These are phyloP conservation scores for Penicillium ucsense DNA, from an alignment of 495 filamentous ascomycete genomes.

Conservation along the genomic window DNA sequence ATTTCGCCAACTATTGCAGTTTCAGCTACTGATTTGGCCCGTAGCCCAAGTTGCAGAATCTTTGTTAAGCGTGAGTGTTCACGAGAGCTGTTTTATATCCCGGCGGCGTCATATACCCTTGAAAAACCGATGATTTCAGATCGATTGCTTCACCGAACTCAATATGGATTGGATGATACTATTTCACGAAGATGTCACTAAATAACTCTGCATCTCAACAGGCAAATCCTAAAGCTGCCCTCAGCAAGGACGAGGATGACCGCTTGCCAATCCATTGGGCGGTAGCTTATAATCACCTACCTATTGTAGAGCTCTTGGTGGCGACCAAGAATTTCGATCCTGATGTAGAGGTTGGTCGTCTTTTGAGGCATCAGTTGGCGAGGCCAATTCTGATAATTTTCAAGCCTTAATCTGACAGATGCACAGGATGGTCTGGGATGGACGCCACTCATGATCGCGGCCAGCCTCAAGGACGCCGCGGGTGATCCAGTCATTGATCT, in stretches of 20 bases:
- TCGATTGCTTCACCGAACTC: too few relatives aligned
- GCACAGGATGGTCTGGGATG: conserved; percentile 76
- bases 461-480: conserved; percentile 58
- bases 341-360: conserved; percentile 58
- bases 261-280: conserved; percentile 96
- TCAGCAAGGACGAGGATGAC: conserved; percentile 73
- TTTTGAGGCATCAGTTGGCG: not conserved
- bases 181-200: not conserved
- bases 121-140: too few relatives aligned
- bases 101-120: too few relatives aligned
- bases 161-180: not conserved
- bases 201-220: conserved; percentile 14
- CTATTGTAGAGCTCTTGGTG: conserved; percentile 62
- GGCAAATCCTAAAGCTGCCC: conserved; percentile 72
- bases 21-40: conserved; percentile 1
- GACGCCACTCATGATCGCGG: conserved; percentile 92
- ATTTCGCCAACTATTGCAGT: not conserved
- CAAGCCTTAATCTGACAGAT: not conserved
- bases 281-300: conserved; percentile 67
- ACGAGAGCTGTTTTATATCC: conserved; percentile 4
- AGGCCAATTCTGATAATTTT: not conserved
- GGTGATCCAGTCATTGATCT: conserved; percentile 52
- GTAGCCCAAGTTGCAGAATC: conserved; percentile 63
- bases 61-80: conserved; percentile 53
- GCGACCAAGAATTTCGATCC: conserved; percentile 69